Conservation (phyloP, 306 rosid species). For the Neltuma alba region DNA sequence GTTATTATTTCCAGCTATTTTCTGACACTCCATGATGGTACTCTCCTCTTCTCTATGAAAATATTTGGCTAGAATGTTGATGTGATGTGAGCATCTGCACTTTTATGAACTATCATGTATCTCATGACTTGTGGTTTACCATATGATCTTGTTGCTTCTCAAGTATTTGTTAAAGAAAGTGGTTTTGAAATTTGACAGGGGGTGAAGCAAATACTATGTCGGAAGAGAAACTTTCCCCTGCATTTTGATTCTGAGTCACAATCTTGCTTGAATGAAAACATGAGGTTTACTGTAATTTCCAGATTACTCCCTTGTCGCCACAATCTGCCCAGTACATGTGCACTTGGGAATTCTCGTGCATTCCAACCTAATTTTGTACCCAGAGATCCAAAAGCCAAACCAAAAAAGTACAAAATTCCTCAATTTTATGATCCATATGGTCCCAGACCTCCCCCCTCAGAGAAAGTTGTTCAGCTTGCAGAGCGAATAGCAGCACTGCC, state of each 20-base stretch:
- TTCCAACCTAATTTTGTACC: conserved; percentile 43
- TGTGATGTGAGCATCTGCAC: conserved; percentile 3
- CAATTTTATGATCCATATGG: conserved; percentile 52
- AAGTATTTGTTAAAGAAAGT: neutral
- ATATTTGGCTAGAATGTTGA: neutral
- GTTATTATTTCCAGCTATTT: neutral
- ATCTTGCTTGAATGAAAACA: conserved; percentile 36
- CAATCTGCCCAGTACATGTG: neutral
- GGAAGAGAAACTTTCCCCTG: neutral
- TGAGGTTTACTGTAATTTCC: conserved; percentile 48
- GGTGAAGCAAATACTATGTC: conserved; percentile 14
- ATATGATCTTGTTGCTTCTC: neutral
- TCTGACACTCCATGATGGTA: conserved; percentile 9
- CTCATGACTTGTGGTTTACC: neutral
- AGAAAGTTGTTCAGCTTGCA: conserved; percentile 50
- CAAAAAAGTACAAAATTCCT: conserved; percentile 51
- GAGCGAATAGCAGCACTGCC: conserved; percentile 46
- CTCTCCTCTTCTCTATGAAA: neutral
- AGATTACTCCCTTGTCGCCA: conserved; percentile 37
- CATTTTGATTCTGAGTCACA: conserved; percentile 28
- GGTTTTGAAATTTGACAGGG: conserved; percentile 22
- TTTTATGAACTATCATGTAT: neutral
- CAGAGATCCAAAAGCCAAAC: conserved; percentile 44
- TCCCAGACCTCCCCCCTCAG: conserved; percentile 58
- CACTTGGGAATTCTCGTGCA: conserved; percentile 42